Evolutionary conservation across 2,329 filamentous ascomycete species (phyloP).

Genomic region (Metarhizium anisopliae): DNA sequence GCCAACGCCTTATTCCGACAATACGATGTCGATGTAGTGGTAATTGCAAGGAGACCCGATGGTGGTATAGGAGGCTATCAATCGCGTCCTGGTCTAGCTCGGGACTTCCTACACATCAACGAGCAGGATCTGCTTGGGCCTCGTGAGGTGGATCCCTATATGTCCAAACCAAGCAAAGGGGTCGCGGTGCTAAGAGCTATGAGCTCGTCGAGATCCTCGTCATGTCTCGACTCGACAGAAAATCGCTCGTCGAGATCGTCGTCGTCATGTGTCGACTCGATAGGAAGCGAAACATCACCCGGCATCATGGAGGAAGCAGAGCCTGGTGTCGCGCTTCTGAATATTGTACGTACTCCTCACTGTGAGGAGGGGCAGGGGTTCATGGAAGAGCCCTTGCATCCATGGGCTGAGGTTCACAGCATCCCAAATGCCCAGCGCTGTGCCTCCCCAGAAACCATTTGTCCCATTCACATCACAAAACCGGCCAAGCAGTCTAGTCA

Average conservation of each 20-base stretch:
- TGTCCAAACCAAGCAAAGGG: neutral
- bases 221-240: neutral
- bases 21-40: neutral
- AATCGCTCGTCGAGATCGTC: neutral
- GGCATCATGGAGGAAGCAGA: neutral
- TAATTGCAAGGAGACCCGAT: neutral
- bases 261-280: too few species aligned
- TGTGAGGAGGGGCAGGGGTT: neutral
- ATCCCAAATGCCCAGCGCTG: neutral
- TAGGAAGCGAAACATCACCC: neutral
- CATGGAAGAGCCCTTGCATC: neutral
- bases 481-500: too few species aligned
- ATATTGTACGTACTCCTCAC: neutral
- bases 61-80: neutral
- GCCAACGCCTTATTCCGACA: neutral
- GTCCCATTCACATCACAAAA: neutral
- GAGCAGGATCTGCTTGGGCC: neutral
- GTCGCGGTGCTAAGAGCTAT: neutral
- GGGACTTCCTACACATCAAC: neutral
- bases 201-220: neutral
- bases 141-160: neutral
- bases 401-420: neutral
- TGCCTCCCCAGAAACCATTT: neutral
- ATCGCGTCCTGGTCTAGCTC: neutral
- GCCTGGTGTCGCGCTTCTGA: neutral